Evolutionary conservation across 805 yeast genomes (phyloP).

Genomic region (Candida takata): DNA sequence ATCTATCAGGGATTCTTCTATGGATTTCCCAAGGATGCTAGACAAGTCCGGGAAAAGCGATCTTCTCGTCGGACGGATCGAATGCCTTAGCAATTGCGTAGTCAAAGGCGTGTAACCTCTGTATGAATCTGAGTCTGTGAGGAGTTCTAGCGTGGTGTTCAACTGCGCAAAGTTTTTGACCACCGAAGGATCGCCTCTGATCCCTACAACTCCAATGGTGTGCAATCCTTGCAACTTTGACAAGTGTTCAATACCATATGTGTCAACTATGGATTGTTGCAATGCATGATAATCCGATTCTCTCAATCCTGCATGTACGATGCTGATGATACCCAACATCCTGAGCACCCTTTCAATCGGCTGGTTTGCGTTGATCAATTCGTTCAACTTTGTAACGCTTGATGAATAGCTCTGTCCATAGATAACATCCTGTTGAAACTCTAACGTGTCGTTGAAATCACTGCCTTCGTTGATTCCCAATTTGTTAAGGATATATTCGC

Average conservation of each 20-base stretch:
- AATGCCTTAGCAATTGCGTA: constrained; percentile 59
- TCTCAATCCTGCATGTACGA: constrained; percentile 61
- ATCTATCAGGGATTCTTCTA: constrained; percentile 20
- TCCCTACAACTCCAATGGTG: constrained; percentile 36
- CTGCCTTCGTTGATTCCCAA: constrained; percentile 12
- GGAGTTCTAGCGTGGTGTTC: constrained; percentile 26
- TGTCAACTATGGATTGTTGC: constrained; percentile 47
- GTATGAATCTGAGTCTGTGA: constrained; percentile 35
- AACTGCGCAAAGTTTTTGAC: constrained; percentile 29
- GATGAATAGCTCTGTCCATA: constrained; percentile 37
- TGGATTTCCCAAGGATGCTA: constrained; percentile 27
- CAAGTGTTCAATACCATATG: constrained; percentile 55
- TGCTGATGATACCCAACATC: constrained; percentile 49
- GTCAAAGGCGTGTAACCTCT: constrained; percentile 80
- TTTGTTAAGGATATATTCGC: constrained; percentile 51
- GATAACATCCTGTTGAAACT: constrained; percentile 65
- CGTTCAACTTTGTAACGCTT: constrained; percentile 33
- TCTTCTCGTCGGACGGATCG: constrained; percentile 36
- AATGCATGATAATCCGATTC: constrained; percentile 54
- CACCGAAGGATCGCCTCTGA: constrained; percentile 26
- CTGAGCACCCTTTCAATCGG: constrained; percentile 35
- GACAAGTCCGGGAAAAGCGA: constrained; percentile 33
- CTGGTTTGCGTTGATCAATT: constrained; percentile 41
- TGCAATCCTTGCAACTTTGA: constrained; percentile 41
- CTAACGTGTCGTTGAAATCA: constrained; percentile 40